phyloP scores from a whole-genome alignment of 371 early-diverging fungal genomes.

The Mucor piriformis region DNA sequence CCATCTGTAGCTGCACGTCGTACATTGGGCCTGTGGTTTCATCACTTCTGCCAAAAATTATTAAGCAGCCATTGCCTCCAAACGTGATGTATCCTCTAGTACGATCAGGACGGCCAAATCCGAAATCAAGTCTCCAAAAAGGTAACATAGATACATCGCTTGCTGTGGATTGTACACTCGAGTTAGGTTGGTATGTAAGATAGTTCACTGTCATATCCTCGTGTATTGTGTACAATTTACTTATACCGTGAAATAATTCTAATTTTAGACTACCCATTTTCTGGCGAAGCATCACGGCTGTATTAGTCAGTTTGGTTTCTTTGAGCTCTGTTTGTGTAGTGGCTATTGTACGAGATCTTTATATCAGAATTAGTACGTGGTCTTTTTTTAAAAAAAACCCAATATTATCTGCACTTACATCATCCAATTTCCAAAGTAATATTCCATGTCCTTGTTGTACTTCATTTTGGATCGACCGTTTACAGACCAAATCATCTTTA shows the following conservation, averaged over 20 bases:
- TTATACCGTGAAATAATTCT: conserved; percentile 41
- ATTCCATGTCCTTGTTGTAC: conserved; percentile 30
- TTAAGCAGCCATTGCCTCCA: conserved; percentile 45
- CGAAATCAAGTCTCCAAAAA: conserved; percentile 43
- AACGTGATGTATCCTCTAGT: conserved; percentile 45
- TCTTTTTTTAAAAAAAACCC: no score
- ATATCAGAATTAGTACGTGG: background rate
- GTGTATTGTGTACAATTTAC: conserved; percentile 40
- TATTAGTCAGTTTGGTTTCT: conserved; percentile 18
- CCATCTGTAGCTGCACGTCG: conserved; percentile 48
- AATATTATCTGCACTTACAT: conserved; percentile 20
- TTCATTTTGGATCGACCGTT: conserved; percentile 42
- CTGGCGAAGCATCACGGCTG: conserved; percentile 32
- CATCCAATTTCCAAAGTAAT: conserved; percentile 51
- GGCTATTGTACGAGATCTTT: conserved; percentile 28
- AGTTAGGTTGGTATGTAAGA: conserved; percentile 40
- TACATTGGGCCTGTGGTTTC: conserved; percentile 29
- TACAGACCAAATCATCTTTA: conserved; percentile 32
- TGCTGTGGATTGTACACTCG: conserved; percentile 30
- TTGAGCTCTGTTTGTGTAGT: conserved; percentile 19
- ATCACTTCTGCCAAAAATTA: conserved; percentile 39
- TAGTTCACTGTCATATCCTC: conserved; percentile 49
- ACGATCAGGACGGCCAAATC: conserved; percentile 40
- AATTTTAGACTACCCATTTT: conserved; percentile 14
- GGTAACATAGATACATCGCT: conserved; percentile 39